phyloP scores from a whole-genome alignment of 2,329 filamentous ascomycete species.

The Monascus ruber region DNA sequence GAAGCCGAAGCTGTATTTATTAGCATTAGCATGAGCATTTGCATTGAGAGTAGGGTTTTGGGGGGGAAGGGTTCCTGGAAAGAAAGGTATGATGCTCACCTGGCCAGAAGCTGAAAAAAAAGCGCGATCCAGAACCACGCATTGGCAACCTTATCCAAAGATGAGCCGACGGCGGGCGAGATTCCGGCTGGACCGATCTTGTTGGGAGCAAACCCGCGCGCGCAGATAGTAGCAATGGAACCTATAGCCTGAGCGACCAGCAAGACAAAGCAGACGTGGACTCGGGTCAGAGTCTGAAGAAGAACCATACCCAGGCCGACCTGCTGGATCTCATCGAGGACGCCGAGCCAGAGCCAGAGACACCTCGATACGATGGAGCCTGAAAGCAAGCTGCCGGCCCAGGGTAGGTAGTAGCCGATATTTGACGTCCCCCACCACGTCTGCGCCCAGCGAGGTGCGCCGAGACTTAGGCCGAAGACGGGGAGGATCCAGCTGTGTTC shows the following conservation, averaged over 20 bases:
- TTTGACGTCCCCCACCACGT: slow-evolving; percentile 55
- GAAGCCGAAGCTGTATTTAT: too few species aligned
- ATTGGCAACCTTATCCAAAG: slow-evolving; percentile 34
- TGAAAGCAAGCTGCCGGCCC: slow-evolving; percentile 46
- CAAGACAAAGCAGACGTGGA: slow-evolving; percentile 53
- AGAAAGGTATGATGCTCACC: slow-evolving; percentile 27
- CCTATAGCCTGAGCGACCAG: slow-evolving; percentile 51
- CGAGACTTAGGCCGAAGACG: slow-evolving; percentile 55
- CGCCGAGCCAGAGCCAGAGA: slow-evolving; percentile 57
- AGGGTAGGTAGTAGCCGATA: slow-evolving; percentile 51
- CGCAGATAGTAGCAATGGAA: slow-evolving; percentile 50
- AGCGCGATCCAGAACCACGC: slow-evolving; percentile 53
- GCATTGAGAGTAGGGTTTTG: neutral
- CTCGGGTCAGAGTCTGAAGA: slow-evolving; percentile 51
- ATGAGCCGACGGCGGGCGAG: slow-evolving; percentile 50
- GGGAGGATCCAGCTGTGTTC: slow-evolving; percentile 56
- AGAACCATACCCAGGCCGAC: slow-evolving; percentile 59
- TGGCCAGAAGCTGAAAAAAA: slow-evolving; percentile 46
- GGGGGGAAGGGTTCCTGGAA: neutral
- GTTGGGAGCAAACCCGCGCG: slow-evolving; percentile 49
- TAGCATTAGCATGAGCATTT: neutral
- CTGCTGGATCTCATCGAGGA: slow-evolving; percentile 54
- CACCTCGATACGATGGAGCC: slow-evolving; percentile 46
- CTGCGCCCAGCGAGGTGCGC: slow-evolving; percentile 54
- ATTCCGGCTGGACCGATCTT: slow-evolving; percentile 50